These are phyloP conservation scores for Wickerhamiella occidentalis DNA, from an alignment of 805 yeast species.

Conservation along the genomic window DNA sequence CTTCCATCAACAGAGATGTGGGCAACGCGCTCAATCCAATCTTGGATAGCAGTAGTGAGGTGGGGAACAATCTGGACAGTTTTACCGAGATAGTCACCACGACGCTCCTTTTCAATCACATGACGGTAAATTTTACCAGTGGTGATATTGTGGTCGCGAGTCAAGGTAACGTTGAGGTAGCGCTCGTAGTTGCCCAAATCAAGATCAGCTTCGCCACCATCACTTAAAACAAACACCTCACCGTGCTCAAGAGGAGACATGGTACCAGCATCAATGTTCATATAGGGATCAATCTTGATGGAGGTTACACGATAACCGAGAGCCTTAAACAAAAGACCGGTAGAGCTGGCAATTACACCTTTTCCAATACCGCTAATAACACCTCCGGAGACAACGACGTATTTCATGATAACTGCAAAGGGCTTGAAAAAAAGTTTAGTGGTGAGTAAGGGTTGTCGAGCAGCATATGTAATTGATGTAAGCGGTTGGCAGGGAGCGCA, in stretches of 20 bases:
- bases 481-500: background rate
- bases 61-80: slow-evolving; percentile 99
- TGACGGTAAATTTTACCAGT: slow-evolving; percentile 94
- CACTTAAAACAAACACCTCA: slow-evolving; percentile 93
- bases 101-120: slow-evolving; percentile 88
- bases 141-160: slow-evolving; percentile 91
- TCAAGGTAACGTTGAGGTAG: slow-evolving; percentile 83
- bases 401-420: slow-evolving; percentile 50
- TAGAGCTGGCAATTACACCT: slow-evolving; percentile 93
- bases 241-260: slow-evolving; percentile 99
- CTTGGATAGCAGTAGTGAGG: slow-evolving; percentile 92
- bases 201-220: slow-evolving; percentile 98
- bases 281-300: slow-evolving; percentile 95
- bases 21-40: slow-evolving; percentile 93
- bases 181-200: slow-evolving; percentile 98
- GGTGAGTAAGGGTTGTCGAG: slow-evolving; percentile 1
- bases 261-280: slow-evolving; percentile 99
- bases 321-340: slow-evolving; percentile 89
- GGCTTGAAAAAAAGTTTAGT: background rate
- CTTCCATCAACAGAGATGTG: slow-evolving; percentile 82
- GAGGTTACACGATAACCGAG: slow-evolving; percentile 91
- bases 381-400: slow-evolving; percentile 99
- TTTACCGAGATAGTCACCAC: slow-evolving; percentile 94
- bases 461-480: background rate
- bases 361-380: slow-evolving; percentile 99